These are phyloP conservation scores for Sinapis alba DNA, from an alignment of 441 rosid species.

Conservation along the genomic window DNA sequence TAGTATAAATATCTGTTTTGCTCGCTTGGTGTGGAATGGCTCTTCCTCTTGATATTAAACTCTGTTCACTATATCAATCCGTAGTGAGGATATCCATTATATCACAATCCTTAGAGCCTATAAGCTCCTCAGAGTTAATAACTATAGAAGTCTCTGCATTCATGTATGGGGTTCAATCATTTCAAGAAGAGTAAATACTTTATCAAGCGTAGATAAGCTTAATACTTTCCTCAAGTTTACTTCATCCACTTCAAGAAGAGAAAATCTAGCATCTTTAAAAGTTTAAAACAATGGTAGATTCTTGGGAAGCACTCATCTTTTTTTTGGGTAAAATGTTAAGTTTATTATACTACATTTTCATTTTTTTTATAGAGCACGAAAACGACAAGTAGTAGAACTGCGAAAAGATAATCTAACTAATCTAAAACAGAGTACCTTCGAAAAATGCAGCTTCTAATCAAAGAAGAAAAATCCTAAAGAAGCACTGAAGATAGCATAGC, in stretches of 20 bases:
- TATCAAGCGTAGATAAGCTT: constrained; percentile 50
- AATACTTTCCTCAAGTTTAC: constrained; percentile 45
- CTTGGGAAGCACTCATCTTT: constrained; percentile 53
- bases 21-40: background rate
- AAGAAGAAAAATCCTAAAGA: no score
- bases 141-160: constrained; percentile 29
- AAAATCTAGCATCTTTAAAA: constrained; percentile 48
- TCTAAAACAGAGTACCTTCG: no score
- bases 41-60: background rate
- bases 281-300: constrained; percentile 45
- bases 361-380: no score
- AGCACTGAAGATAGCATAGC: no score
- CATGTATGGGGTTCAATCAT: constrained; percentile 42
- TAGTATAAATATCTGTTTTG: background rate
- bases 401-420: no score
- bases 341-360: no score
- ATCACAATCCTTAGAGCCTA: constrained; percentile 49
- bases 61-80: constrained; percentile 38
- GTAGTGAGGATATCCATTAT: constrained; percentile 50
- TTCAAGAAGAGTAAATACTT: constrained; percentile 54
- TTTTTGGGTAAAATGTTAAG: constrained; percentile 33
- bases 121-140: constrained; percentile 46
- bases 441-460: no score
- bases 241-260: constrained; percentile 78
- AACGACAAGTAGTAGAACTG: no score